phyloP scores from a whole-genome alignment of 768 basidiomycete species.

The Rhizopogon vesiculosus region DNA sequence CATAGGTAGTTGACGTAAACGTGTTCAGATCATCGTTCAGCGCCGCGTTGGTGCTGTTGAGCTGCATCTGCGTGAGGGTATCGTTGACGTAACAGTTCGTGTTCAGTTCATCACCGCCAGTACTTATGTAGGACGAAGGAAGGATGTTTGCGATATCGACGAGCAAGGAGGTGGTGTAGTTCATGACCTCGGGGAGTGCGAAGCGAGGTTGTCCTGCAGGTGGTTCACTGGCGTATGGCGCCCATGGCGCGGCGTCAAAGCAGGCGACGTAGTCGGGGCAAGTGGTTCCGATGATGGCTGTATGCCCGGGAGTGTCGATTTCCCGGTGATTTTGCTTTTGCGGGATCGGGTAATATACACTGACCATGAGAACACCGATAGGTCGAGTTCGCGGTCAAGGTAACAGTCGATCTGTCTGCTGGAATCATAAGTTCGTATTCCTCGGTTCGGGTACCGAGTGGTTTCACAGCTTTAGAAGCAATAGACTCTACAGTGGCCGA shows the following conservation, averaged over 20 bases:
- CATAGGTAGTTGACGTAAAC: conserved; percentile 61
- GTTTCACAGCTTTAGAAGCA: conserved; percentile 28
- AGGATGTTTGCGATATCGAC: conserved; percentile 45
- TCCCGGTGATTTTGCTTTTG: conserved; percentile 39
- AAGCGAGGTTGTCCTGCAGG: conserved; percentile 82
- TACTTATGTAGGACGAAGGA: conserved; percentile 62
- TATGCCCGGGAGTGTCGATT: conserved; percentile 84
- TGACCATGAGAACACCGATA: conserved; percentile 61
- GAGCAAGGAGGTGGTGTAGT: conserved; percentile 56
- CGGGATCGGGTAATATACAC: background rate
- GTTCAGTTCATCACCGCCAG: conserved; percentile 84
- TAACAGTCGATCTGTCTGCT: conserved; percentile 28
- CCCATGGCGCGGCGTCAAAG: conserved; percentile 49
- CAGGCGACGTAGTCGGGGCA: conserved; percentile 80
- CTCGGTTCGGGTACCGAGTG: conserved; percentile 37
- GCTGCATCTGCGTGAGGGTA: conserved; percentile 47
- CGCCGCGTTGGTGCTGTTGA: conserved; percentile 47
- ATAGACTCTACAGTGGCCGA: conserved; percentile 23
- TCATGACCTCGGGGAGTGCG: conserved; percentile 51
- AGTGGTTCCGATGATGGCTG: conserved; percentile 53
- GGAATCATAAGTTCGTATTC: conserved; percentile 39
- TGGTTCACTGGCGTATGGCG: conserved; percentile 62
- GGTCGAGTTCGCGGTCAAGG: conserved; percentile 38
- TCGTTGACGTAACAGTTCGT: conserved; percentile 62
- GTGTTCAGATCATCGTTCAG: conserved; percentile 58